phyloP scores from a whole-genome alignment of 2,329 filamentous ascomycete species.

The Zelopaecilomyces penicillatus region DNA sequence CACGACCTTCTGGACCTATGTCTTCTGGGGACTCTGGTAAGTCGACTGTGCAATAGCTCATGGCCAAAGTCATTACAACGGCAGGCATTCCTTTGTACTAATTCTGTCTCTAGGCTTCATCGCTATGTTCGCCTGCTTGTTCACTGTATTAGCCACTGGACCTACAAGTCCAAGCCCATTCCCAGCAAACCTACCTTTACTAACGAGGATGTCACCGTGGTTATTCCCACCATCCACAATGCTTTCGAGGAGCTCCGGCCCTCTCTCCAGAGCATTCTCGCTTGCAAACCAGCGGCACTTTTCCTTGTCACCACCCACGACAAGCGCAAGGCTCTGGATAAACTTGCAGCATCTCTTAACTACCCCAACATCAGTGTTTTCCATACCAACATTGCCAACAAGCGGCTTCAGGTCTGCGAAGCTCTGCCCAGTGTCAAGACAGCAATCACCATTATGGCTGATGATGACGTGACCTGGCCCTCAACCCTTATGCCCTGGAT shows the following conservation, averaged over 20 bases:
- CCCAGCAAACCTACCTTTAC: slow-evolving; percentile 73
- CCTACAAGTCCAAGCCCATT: slow-evolving; percentile 76
- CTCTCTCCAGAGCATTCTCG: slow-evolving; percentile 70
- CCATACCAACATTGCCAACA: slow-evolving; percentile 80
- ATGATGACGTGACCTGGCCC: slow-evolving; percentile 94
- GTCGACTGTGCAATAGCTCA: slow-evolving; percentile 11
- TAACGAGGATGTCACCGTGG: slow-evolving; percentile 80
- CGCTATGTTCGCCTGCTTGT: slow-evolving; percentile 80
- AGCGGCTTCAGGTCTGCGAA: slow-evolving; percentile 86
- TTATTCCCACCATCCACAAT: slow-evolving; percentile 87
- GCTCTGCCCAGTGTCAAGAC: slow-evolving; percentile 81
- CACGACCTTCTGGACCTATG: slow-evolving; percentile 37
- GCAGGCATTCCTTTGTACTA: background rate
- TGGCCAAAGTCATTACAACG: background rate
- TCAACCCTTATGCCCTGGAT: slow-evolving; percentile 82
- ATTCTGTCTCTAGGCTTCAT: slow-evolving; percentile 55
- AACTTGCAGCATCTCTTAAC: slow-evolving; percentile 54
- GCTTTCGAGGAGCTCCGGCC: slow-evolving; percentile 74
- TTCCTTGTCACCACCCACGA: slow-evolving; percentile 82
- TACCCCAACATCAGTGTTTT: slow-evolving; percentile 62
- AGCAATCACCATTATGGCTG: slow-evolving; percentile 80
- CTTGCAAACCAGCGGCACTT: slow-evolving; percentile 60
- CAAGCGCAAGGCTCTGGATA: slow-evolving; percentile 61
- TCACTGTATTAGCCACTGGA: slow-evolving; percentile 79
- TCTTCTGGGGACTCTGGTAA: slow-evolving; percentile 41